Evolutionary conservation across 495 filamentous ascomycete species (phyloP), one percentile per base, ranked within the genome.

Genomic region (Parachaetomium inaequale): DNA sequence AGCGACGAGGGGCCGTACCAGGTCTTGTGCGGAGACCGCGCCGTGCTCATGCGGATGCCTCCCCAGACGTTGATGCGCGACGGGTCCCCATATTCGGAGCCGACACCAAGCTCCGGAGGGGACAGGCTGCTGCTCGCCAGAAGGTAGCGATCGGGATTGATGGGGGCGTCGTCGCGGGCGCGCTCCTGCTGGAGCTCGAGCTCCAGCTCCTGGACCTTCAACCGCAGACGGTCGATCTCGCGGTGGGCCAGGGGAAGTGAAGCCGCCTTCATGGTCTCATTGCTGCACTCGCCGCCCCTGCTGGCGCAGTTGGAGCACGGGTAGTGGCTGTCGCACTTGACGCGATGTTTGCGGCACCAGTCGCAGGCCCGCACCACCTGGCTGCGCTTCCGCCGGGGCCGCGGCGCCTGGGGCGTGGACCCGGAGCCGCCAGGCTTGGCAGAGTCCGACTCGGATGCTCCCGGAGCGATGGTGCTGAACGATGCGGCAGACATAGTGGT

Each of bases 261-360:
- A 19, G 49, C 26, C 3, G 49, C 28, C 49, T 51, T 51, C 49
- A 51, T 51, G 49, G 28, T 31, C 26, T 51, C 49, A 32, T 51
- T 51, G 49, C 49, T 51, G 28, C 49, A 51, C 49, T 51, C 49
- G 25, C 49, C 49, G 15, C 49, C 49, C 11, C 49, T n/a, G 17
- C 32, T 31, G 49, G 49, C 49, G 26, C 49, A 51, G 28, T 51
- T 51, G 49, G 49, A 51, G 49, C 49, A 51, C 49, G 49, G 49
- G 49, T 32, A 51, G 28, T 51, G 49, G 49, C 19, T 51, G 25
- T 51, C 49, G 49, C 49, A 51, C 49, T 51, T 51, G 28, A 51
- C 49, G 15, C 49, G 49, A 31, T 51, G 49, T 26, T 51, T 51
- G 28, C 49, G 49, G 25, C 49, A 51, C 49, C 49, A 51, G 49